Conservation (phyloP, 208 protist genomes). For the Angomonas ambiguus region DNA sequence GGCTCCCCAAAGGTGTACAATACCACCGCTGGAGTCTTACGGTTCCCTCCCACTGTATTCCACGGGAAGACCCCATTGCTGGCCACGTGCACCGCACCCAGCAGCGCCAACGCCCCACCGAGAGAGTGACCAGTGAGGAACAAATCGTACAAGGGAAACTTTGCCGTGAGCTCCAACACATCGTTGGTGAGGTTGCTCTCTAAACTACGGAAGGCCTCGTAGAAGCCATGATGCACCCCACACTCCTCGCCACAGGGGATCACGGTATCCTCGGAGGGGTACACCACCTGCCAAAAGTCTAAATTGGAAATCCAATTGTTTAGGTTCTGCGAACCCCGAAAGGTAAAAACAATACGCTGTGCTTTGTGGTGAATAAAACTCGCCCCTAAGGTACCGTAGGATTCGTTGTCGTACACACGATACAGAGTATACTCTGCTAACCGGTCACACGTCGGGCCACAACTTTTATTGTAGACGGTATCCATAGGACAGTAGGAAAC, state of each 20-base stretch:
- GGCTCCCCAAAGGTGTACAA: slow-evolving; percentile 78
- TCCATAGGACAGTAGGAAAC: slow-evolving; percentile 38
- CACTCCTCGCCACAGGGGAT: slow-evolving; percentile 18
- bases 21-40: background rate
- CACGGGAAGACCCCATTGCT: background rate
- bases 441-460: slow-evolving; percentile 20
- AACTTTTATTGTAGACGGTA: slow-evolving; percentile 28
- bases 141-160: slow-evolving; percentile 29
- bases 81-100: slow-evolving; percentile 38
- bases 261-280: slow-evolving; percentile 17
- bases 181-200: slow-evolving; percentile 21
- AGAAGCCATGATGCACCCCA: slow-evolving; percentile 58
- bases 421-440: slow-evolving; percentile 23
- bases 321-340: slow-evolving; percentile 53
- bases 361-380: slow-evolving; percentile 25
- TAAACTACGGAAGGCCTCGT: slow-evolving; percentile 35
- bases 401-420: slow-evolving; percentile 30
- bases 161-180: slow-evolving; percentile 20
- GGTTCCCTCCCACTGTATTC: background rate
- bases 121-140: slow-evolving; percentile 76
- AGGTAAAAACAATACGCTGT: slow-evolving; percentile 39
- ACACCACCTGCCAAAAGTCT: slow-evolving; percentile 30
- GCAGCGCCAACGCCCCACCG: slow-evolving; percentile 57
- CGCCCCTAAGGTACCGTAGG: slow-evolving; percentile 27
- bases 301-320: slow-evolving; percentile 67